Percentiles rank a stretch among this genome's conserved stretches.
Evolutionary conservation across 148 eudicot species (phyloP).

Genomic region (Linanthus parryae): DNA sequence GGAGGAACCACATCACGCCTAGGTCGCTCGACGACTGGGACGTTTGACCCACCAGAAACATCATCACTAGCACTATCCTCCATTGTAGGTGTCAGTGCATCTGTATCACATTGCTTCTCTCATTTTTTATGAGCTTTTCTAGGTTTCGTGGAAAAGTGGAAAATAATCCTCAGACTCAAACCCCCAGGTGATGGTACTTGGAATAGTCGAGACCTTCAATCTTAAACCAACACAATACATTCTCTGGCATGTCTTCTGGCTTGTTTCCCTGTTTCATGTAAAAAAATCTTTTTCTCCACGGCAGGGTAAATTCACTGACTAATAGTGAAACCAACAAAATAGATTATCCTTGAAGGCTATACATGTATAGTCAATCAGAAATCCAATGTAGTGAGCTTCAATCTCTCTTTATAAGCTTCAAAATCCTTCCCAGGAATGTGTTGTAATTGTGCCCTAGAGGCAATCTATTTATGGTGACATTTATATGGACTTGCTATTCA

Average conservation of each 20-base stretch:
- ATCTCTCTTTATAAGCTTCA: constrained; percentile 70
- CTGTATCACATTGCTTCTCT: no score
- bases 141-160: no score
- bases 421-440: constrained; percentile 82
- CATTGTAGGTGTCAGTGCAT: no score
- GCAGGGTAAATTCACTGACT: neutral
- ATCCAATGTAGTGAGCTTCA: constrained; percentile 71
- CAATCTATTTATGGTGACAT: no score
- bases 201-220: constrained; percentile 65
- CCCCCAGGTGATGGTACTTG: constrained; percentile 63
- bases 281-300: neutral
- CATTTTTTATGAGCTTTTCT: no score
- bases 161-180: constrained; percentile 34
- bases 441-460: no score
- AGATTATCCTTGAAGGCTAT: neutral
- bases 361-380: constrained; percentile 93
- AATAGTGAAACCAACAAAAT: neutral
- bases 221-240: constrained; percentile 67
- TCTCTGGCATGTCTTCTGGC: constrained; percentile 84
- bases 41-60: no score
- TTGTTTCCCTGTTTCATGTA: constrained; percentile 64
- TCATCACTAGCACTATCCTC: no score
- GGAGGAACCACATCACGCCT: no score
- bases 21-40: no score
- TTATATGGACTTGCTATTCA: no score